Base-by-base conservation (phyloP, 2,329 filamentous ascomycete species). In the Neofusicoccum laricinum region DNA sequence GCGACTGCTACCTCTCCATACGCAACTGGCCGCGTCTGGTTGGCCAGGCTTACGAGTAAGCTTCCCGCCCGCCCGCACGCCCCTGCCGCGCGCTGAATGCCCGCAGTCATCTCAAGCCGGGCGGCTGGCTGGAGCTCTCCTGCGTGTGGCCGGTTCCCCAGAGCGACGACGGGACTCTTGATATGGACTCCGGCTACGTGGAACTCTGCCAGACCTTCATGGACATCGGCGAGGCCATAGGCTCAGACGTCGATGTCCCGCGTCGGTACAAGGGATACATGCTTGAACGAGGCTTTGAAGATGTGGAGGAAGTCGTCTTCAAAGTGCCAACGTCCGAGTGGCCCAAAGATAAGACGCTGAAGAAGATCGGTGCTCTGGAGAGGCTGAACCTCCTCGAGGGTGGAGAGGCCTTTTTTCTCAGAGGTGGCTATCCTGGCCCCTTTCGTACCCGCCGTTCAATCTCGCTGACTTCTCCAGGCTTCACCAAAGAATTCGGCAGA, bases 81-180 rank as follows among this genome's bases (percentile, higher is more conserved):
- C 30, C 11, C 40, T 46, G 34, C 25, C 4, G 6, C 21, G 11
- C 40, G 5, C 11, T 12, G 11, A 58, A 14, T 19, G n/a, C 15
- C 40, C 19, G 19, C 59, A 63, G 61, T 15, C 63, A 64, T 17
- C 45, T 64, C 19, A 61, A 64, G 21, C 53, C 53, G 6, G 45
- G 43, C 4, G 63, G 63, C 12, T 59, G 55, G 53, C 38, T 64
- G 5, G 63, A 64, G 12, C 51, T 64, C 14, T 57, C 50, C 3
- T 64, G 62, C 41, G 50, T 64, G 3, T 64, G 62, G 62, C 50
- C 62, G 32, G 62, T 64, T 11, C 62, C 62, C 1, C 45, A 61
- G 14, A 43, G 36, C 15, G 63, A 64, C 53, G 63, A 64, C 45
- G 63, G 30, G 25, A 64, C 63, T 6, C n/a, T 64, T 4, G 53